Evolutionary conservation across 2,329 filamentous ascomycete species (phyloP).

Genomic region (Ophiocordyceps australis): DNA sequence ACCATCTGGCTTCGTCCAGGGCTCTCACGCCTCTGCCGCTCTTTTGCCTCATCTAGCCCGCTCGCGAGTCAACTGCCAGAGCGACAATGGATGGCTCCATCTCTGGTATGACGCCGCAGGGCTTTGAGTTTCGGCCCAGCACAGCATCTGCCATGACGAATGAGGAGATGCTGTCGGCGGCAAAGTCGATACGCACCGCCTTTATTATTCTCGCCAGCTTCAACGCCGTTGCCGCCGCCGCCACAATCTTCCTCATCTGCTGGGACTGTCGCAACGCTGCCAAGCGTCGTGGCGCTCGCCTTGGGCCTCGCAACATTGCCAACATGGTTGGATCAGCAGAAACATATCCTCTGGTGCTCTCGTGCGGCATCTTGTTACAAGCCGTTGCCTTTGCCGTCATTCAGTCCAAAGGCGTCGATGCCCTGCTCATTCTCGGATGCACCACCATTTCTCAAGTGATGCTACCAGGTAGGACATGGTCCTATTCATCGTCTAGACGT

Average conservation of each 20-base stretch:
- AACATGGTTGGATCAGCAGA: constrained; percentile 29
- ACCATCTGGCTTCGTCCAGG: constrained; percentile 1
- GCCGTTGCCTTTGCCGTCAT: constrained; percentile 36
- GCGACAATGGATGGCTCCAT: constrained; percentile 1
- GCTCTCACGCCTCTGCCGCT: constrained; percentile 6
- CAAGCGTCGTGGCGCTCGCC: constrained; percentile 20
- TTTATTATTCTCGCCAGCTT: constrained; percentile 42
- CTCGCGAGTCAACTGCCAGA: background rate
- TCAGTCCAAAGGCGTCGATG: constrained; percentile 34
- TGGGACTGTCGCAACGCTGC: constrained; percentile 32
- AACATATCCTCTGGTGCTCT: constrained; percentile 35
- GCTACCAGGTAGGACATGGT: constrained; percentile 40
- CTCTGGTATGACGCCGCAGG: constrained; percentile 3
- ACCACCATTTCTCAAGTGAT: constrained; percentile 34
- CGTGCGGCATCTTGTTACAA: constrained; percentile 38
- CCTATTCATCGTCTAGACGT: no score
- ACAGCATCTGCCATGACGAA: constrained; percentile 27
- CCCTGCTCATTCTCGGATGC: constrained; percentile 32
- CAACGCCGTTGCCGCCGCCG: constrained; percentile 39
- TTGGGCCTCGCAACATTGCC: constrained; percentile 26
- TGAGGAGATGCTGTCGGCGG: constrained; percentile 30
- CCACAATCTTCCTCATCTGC: constrained; percentile 35
- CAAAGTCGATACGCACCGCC: constrained; percentile 40
- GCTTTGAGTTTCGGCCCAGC: constrained; percentile 17
- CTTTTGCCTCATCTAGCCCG: background rate